Evolutionary conservation across 2,329 filamentous ascomycete species (phyloP), one percentile per base, ranked within the genome.

Genomic region (Colletotrichum sp.): DNA sequence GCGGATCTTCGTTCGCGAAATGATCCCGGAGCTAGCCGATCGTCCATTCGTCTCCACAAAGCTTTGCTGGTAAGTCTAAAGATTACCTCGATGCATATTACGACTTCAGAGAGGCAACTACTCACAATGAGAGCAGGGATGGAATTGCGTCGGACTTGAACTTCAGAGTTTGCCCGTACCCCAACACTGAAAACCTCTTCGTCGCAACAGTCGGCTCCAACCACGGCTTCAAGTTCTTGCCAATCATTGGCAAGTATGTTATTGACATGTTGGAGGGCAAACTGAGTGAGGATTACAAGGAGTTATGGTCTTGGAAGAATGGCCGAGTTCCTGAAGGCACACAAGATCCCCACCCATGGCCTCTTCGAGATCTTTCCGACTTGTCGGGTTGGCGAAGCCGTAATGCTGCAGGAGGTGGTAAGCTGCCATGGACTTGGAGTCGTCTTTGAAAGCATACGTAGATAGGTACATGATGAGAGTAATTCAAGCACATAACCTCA

Each of bases 161-260:
- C 77, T 80, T 79, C 39, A 64, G 78, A 26, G 68, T 79, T 5
- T 78, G 79, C 65, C 78, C 74, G 6, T 78, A 78, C 39, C 79
- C 79, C 2, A 62, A 66, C 7, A 77, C 59, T 6, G 62, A 80
- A 49, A 84, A 84, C 44, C 83, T 90, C 8, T 88, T 89, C 80
- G 80, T 90, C 64, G 89, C 89, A 12, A 89, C 88, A 2, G 89
- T 88, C 8, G 89, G 88, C 9, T 89, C 87, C 67, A 88, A 88
- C n/a, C 89, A 90, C 72, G 89, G 82, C 10, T 90, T 86, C 81
- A 90, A 90, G 78, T 90, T 90, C 82, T 83, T 90, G 75, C 89
- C 89, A 44, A 84, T 90, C 16, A 82, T 90, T n/a, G 89, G 89
- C 15, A 87, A 88, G 67, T 89, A 88, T 78, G 83, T 90, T 71